Evolutionary conservation across 1,284 basidiomycete species (phyloP).

Genomic region (Fistulina hepatica): DNA sequence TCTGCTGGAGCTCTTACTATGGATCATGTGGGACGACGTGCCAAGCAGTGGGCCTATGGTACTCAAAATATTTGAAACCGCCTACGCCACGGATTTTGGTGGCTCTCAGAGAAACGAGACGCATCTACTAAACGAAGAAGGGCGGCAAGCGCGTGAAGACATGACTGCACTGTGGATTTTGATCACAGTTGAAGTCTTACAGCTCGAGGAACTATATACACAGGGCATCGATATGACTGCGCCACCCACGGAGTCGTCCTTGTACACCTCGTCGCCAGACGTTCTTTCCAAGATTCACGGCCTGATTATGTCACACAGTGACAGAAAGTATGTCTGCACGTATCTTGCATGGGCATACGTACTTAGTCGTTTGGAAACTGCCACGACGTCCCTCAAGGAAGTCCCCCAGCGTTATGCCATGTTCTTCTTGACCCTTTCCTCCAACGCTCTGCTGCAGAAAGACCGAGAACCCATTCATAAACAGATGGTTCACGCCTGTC

Average conservation of each 20-base stretch:
- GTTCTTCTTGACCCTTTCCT: conserved; percentile 42
- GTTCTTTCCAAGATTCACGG: conserved; percentile 52
- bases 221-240: conserved; percentile 42
- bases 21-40: conserved; percentile 73
- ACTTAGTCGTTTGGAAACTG: conserved; percentile 45
- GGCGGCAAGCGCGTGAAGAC: conserved; percentile 53
- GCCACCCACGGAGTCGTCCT: conserved; percentile 32
- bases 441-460: conserved; percentile 36
- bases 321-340: conserved; percentile 54
- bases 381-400: conserved; percentile 30
- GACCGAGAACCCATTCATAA: conserved; percentile 41
- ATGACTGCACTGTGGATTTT: conserved; percentile 66
- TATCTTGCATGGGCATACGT: conserved; percentile 75
- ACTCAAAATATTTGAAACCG: conserved; percentile 48
- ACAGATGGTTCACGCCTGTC: conserved; percentile 43
- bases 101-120: conserved; percentile 54
- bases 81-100: conserved; percentile 60
- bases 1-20: conserved; percentile 75
- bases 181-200: conserved; percentile 69
- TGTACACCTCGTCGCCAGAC: conserved; percentile 47
- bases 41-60: conserved; percentile 55
- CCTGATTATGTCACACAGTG: conserved; percentile 43
- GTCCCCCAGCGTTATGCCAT: conserved; percentile 41
- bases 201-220: conserved; percentile 66
- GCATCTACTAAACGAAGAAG: conserved; percentile 67